Conservation (phyloP, 78 protist genomes). For the Bigelowiella natans region DNA sequence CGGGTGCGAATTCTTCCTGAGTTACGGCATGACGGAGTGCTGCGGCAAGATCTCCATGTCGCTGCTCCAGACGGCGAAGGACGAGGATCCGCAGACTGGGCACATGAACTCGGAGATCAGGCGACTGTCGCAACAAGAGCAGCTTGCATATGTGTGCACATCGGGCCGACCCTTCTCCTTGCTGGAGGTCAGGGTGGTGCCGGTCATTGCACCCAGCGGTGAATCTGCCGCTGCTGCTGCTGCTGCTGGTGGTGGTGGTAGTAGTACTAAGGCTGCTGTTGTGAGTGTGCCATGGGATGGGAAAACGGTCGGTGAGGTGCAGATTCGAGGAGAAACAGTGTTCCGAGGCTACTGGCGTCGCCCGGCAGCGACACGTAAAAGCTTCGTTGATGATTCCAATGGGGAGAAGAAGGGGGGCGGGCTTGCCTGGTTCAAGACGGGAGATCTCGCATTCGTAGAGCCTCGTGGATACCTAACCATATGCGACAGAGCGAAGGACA, state of each 20-base stretch:
- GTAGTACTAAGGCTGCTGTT: too few relatives aligned
- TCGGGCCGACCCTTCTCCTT: background rate
- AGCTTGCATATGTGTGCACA: too few relatives aligned
- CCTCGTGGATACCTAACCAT: background rate
- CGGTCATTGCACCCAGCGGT: too few relatives aligned
- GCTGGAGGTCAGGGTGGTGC: background rate
- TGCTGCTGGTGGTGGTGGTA: too few relatives aligned
- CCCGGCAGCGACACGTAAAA: background rate
- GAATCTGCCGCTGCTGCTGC: background rate
- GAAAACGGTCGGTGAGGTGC: constrained; percentile 3
- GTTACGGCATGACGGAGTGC: background rate
- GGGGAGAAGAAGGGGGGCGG: too few relatives aligned
- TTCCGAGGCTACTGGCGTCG: constrained; percentile 3
- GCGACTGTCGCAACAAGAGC: too few relatives aligned
- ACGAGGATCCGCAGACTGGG: too few relatives aligned
- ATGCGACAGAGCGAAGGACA: constrained; percentile 35
- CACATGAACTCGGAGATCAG: too few relatives aligned
- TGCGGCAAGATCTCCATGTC: constrained; percentile 20
- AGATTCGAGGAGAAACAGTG: background rate
- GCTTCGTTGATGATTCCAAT: constrained; percentile 18
- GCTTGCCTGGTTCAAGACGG: constrained; percentile 24
- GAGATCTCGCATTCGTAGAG: constrained; percentile 3
- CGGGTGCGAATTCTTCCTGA: background rate
- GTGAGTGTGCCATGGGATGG: too few relatives aligned
- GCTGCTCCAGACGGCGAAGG: too few relatives aligned